Percentiles rank a stretch among this genome's conserved stretches.
Evolutionary conservation across 2,329 filamentous ascomycete species (phyloP).

Genomic region (Epichloe scottii): DNA sequence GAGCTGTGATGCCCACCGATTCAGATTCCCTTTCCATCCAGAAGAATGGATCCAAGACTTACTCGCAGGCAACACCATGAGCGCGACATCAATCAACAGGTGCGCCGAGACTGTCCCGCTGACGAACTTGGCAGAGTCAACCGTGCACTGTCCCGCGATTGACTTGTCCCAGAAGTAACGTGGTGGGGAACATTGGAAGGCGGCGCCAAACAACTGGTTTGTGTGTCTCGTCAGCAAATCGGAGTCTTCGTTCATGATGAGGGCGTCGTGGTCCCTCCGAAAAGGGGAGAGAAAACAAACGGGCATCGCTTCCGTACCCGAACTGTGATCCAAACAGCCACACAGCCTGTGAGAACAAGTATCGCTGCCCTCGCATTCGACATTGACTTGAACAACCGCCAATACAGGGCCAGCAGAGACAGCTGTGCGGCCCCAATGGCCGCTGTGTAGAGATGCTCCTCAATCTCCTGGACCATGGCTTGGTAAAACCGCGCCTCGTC

Average conservation of each 20-base stretch:
- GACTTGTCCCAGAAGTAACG: conserved; percentile 4
- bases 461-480: conserved; percentile 7
- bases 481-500: conserved; percentile 6
- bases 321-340: neutral
- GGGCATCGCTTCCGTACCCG: neutral
- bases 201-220: neutral
- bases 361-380: neutral
- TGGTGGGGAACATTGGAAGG: neutral
- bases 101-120: neutral
- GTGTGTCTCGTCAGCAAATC: neutral
- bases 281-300: too few species aligned
- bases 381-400: conserved; percentile 6
- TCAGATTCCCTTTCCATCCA: neutral
- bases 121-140: conserved; percentile 6
- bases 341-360: neutral
- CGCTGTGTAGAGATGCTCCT: conserved; percentile 8
- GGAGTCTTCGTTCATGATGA: too few species aligned
- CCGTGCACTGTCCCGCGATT: conserved; percentile 2
- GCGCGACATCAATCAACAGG: neutral
- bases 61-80: neutral
- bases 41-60: neutral
- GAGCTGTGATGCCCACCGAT: neutral
- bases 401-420: conserved; percentile 6
- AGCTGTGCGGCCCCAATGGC: conserved; percentile 7
- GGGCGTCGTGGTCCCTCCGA: too few species aligned